A percentile compares a stretch with the other conserved stretches of the same genome.
phyloP scores from a whole-genome alignment of 129 eudicot species.

The Flaveria brownii region DNA sequence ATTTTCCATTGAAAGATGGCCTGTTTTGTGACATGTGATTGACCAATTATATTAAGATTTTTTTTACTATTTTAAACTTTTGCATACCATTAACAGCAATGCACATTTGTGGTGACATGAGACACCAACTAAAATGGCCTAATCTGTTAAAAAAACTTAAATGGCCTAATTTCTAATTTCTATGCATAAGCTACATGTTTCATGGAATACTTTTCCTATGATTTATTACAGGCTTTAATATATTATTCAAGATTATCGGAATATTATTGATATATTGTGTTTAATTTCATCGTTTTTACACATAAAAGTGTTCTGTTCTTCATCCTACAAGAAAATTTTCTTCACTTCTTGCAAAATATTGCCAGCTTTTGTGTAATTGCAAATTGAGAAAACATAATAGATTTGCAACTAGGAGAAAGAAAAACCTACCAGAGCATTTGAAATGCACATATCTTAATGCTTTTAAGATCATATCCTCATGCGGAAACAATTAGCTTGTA shows the following conservation, averaged over 20 bases:
- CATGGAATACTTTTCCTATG: not conserved
- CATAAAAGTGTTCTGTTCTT: not conserved
- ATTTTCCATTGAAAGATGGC: too few relatives aligned
- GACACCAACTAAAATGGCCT: too few relatives aligned
- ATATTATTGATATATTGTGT: not conserved
- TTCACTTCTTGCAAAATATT: not conserved
- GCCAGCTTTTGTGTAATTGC: not conserved
- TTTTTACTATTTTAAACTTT: not conserved
- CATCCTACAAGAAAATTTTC: not conserved
- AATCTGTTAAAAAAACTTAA: too few relatives aligned
- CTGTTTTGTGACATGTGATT: conserved; percentile 18
- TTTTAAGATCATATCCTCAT: too few relatives aligned
- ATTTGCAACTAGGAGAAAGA: too few relatives aligned
- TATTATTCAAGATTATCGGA: not conserved
- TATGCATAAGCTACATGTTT: too few relatives aligned
- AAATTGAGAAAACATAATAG: not conserved
- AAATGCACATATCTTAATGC: too few relatives aligned
- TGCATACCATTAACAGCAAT: too few relatives aligned
- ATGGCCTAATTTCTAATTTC: too few relatives aligned
- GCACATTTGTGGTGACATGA: too few relatives aligned
- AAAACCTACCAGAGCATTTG: too few relatives aligned
- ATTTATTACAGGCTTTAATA: not conserved
- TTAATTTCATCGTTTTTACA: not conserved
- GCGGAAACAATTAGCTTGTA: too few relatives aligned
- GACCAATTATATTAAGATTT: not conserved